phyloP scores from a whole-genome alignment of 768 basidiomycete genomes.

The Boletus tomentosulus region DNA sequence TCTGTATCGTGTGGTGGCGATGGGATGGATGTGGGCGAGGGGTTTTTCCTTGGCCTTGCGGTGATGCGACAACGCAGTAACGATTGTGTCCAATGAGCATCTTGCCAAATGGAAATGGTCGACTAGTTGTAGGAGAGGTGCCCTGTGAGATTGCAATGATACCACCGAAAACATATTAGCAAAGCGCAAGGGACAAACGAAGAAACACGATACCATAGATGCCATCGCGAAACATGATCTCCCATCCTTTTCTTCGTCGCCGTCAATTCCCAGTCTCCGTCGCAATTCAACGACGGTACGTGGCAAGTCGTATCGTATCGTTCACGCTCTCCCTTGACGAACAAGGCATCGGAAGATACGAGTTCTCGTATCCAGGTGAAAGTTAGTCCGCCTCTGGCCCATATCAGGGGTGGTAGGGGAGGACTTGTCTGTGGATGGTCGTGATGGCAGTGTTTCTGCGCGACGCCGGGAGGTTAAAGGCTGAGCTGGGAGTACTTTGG shows the following conservation, averaged over 20 bases:
- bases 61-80: slow-evolving; percentile 60
- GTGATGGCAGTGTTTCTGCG: slow-evolving; percentile 27
- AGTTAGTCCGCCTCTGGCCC: slow-evolving; percentile 71
- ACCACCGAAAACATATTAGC: slow-evolving; percentile 46
- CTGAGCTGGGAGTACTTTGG: slow-evolving; percentile 16
- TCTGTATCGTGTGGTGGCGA: slow-evolving; percentile 50
- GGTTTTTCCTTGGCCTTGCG: slow-evolving; percentile 25
- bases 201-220: slow-evolving; percentile 61
- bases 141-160: slow-evolving; percentile 71
- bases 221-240: slow-evolving; percentile 63
- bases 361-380: slow-evolving; percentile 71
- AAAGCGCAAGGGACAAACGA: neutral
- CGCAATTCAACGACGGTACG: slow-evolving; percentile 72
- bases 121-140: slow-evolving; percentile 64
- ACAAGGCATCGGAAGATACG: slow-evolving; percentile 74
- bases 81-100: slow-evolving; percentile 77
- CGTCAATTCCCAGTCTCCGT: slow-evolving; percentile 46
- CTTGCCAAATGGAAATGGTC: slow-evolving; percentile 71
- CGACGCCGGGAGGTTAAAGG: slow-evolving; percentile 21
- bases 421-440: slow-evolving; percentile 14
- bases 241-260: slow-evolving; percentile 67
- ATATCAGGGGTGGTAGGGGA: slow-evolving; percentile 48
- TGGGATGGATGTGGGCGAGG: slow-evolving; percentile 35
- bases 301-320: slow-evolving; percentile 79
- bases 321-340: slow-evolving; percentile 72